phyloP scores from a whole-genome alignment of 805 yeast genomes.

The Hanseniaspora osmophila region DNA sequence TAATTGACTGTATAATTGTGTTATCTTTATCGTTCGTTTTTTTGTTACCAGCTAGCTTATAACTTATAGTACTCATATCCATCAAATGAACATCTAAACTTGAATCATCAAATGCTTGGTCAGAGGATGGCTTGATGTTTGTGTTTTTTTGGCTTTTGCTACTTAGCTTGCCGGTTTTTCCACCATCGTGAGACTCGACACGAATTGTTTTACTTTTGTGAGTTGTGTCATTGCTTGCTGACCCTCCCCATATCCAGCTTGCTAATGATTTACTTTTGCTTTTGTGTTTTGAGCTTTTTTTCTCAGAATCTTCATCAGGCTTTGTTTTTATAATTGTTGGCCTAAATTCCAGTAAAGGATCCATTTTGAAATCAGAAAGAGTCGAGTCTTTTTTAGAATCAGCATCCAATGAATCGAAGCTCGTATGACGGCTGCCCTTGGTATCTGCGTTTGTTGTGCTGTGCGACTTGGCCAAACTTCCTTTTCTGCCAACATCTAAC shows the following conservation, averaged over 20 bases:
- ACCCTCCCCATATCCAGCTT: neutral
- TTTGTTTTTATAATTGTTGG: neutral
- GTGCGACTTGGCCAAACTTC: no score
- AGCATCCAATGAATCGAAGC: no score
- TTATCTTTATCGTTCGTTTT: no score
- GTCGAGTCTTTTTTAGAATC: neutral
- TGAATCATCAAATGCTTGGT: neutral
- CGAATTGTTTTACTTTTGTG: no score
- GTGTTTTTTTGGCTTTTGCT: neutral
- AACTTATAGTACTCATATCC: neutral
- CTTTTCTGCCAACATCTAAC: no score
- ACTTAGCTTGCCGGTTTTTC: no score
- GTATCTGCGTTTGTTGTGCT: no score
- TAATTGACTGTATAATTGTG: no score
- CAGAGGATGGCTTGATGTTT: neutral
- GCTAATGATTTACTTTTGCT: neutral
- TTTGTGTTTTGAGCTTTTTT: no score
- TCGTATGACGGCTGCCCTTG: no score
- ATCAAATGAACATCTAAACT: neutral
- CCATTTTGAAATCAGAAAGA: neutral
- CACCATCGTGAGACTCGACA: no score
- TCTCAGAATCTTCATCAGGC: no score
- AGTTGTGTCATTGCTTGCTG: neutral
- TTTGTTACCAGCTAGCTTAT: neutral
- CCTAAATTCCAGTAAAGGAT: constrained; percentile 1